Percentiles rank a stretch among this genome's conserved stretches.
phyloP scores from a whole-genome alignment of 192 early-diverging fungal species.

The Mortierella alpina region DNA sequence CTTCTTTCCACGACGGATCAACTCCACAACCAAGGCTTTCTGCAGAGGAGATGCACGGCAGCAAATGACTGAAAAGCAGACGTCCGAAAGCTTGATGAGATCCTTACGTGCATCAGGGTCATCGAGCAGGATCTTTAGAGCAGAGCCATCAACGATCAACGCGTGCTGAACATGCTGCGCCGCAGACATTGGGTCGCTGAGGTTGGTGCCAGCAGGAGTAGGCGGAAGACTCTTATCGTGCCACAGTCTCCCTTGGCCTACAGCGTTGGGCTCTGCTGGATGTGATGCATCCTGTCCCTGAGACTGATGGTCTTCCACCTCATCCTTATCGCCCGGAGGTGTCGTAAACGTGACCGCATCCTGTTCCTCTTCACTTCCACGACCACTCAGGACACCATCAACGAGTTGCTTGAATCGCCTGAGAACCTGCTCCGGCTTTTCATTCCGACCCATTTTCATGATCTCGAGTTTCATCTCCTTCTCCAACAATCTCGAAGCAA shows the following conservation, averaged over 20 bases:
- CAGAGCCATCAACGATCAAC: constrained; percentile 87
- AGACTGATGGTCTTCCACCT: background rate
- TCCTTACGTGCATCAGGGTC: constrained; percentile 65
- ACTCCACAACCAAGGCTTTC: constrained; percentile 93
- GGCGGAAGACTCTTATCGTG: constrained; percentile 37
- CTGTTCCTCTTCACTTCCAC: constrained; percentile 15
- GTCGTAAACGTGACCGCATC: background rate
- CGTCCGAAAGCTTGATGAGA: constrained; percentile 77
- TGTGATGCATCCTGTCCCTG: background rate
- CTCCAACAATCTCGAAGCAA: constrained; percentile 80
- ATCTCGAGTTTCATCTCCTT: constrained; percentile 79
- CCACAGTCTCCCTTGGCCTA: constrained; percentile 10
- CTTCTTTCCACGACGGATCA: constrained; percentile 82
- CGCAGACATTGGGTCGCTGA: background rate
- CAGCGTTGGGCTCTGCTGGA: background rate
- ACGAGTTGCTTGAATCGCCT: constrained; percentile 43
- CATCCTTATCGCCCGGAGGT: no score
- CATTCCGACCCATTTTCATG: constrained; percentile 51
- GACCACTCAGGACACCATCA: constrained; percentile 25
- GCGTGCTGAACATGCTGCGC: constrained; percentile 58
- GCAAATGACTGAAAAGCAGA: constrained; percentile 89
- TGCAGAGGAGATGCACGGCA: constrained; percentile 94
- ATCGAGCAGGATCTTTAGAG: constrained; percentile 59
- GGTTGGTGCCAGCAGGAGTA: background rate
- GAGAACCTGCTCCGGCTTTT: constrained; percentile 23